A percentile compares a stretch with the other conserved stretches of the same genome.
These are phyloP conservation scores for Drechmeria coniospora DNA, from an alignment of 2,329 filamentous ascomycete genomes.

Conservation along the genomic window DNA sequence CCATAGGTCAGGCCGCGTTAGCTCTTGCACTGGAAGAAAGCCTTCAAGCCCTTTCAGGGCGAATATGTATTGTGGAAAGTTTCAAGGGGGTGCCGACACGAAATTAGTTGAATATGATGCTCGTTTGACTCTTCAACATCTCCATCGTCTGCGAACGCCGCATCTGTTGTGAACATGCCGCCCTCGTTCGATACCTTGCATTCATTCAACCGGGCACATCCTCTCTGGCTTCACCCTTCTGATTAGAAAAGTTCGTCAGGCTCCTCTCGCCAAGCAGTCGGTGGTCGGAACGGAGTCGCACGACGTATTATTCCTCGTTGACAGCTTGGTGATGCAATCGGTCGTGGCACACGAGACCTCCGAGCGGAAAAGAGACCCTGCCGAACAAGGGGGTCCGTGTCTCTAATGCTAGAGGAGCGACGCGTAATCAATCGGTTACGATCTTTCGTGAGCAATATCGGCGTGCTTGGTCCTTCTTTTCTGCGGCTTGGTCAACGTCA, in stretches of 20 bases:
- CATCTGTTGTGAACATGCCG: too few species aligned
- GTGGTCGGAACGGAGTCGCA: slow-evolving; percentile 1
- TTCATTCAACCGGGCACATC: too few species aligned
- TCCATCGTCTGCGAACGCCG: too few species aligned
- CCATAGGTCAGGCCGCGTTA: too few species aligned
- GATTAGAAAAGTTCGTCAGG: slow-evolving; percentile 1
- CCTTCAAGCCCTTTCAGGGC: too few species aligned
- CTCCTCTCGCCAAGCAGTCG: not conserved
- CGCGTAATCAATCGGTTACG: slow-evolving; percentile 12
- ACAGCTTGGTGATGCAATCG: too few species aligned
- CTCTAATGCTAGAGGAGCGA: slow-evolving; percentile 1
- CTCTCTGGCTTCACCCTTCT: not conserved
- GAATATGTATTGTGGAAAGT: too few species aligned
- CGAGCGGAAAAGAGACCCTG: slow-evolving; percentile 1
- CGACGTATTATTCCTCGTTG: not conserved
- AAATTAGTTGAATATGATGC: too few species aligned
- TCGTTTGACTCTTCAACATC: too few species aligned
- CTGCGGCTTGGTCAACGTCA: slow-evolving; percentile 16
- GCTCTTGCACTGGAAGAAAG: too few species aligned
- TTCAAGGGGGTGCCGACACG: too few species aligned
- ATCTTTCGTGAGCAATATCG: slow-evolving; percentile 11
- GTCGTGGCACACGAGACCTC: not conserved
- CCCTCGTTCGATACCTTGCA: too few species aligned
- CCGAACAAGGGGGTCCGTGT: not conserved
- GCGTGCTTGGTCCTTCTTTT: slow-evolving; percentile 5